phyloP scores from a whole-genome alignment of 257 asterid species.

The Cordia subcordata region DNA sequence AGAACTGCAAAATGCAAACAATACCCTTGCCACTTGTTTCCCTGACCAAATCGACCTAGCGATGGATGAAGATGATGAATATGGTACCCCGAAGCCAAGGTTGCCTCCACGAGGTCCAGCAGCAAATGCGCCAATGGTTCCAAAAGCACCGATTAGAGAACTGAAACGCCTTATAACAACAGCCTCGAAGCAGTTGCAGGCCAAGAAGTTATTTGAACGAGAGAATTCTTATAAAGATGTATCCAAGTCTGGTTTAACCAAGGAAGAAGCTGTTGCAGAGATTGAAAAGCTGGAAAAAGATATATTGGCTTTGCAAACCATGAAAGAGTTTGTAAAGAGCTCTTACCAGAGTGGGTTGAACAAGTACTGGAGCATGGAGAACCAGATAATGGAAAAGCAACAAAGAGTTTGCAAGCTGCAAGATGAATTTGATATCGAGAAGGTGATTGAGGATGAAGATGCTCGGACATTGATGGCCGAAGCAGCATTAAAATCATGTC shows the following conservation, averaged over 20 bases:
- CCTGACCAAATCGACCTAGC: conserved; percentile 71
- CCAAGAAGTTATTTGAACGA: conserved; percentile 25
- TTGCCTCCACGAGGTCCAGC: conserved; percentile 25
- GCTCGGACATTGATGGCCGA: conserved; percentile 84
- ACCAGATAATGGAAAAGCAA: conserved; percentile 68
- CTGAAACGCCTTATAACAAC: conserved; percentile 44
- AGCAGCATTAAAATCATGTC: conserved; percentile 73
- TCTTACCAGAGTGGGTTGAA: conserved; percentile 69
- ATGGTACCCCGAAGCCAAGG: conserved; percentile 19
- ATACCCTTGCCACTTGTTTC: conserved; percentile 65
- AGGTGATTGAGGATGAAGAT: conserved; percentile 61
- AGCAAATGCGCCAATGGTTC: conserved; percentile 45
- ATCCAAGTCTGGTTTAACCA: conserved; percentile 44
- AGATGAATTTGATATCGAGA: conserved; percentile 57
- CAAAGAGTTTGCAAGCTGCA: conserved; percentile 55
- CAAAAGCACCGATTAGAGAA: conserved; percentile 52
- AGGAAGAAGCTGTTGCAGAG: conserved; percentile 59
- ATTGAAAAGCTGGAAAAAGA: conserved; percentile 77
- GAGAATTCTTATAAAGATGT: conserved; percentile 16
- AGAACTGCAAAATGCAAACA: conserved; percentile 78
- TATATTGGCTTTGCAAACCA: conserved; percentile 61
- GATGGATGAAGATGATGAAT: conserved; percentile 56
- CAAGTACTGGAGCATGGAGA: conserved; percentile 71
- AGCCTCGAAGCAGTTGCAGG: conserved; percentile 47
- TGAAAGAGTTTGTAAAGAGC: conserved; percentile 82